These are phyloP conservation scores for Leersia perrieri DNA, from an alignment of 176 grass and related monocot genomes.

Conservation along the genomic window DNA sequence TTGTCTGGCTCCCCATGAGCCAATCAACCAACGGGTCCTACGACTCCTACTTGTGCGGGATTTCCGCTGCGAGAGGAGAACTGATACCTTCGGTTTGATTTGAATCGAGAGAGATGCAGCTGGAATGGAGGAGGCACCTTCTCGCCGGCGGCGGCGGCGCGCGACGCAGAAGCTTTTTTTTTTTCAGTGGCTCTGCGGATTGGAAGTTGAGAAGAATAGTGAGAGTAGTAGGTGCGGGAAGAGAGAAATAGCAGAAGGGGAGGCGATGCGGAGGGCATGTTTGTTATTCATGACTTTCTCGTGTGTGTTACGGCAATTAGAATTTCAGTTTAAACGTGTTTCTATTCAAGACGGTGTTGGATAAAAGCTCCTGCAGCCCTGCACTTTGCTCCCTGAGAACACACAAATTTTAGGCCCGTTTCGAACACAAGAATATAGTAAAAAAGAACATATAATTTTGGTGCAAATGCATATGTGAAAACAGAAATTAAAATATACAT, in stretches of 20 bases:
- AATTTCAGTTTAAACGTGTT: too few relatives aligned
- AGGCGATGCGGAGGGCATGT: not conserved
- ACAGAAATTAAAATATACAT: too few relatives aligned
- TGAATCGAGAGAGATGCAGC: not conserved
- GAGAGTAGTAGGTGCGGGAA: not conserved
- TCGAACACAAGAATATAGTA: too few relatives aligned
- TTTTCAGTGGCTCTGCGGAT: not conserved
- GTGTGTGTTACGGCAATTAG: too few relatives aligned
- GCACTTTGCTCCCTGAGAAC: too few relatives aligned
- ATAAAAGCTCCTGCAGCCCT: too few relatives aligned
- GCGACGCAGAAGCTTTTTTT: not conserved
- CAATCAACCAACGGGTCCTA: conserved; percentile 9
- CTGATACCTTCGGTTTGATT: not conserved
- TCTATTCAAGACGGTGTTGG: too few relatives aligned
- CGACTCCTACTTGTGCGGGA: not conserved
- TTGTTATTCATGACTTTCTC: not conserved
- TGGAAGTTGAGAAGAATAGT: not conserved
- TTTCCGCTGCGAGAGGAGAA: not conserved
- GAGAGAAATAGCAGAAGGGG: not conserved
- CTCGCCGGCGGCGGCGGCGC: not conserved
- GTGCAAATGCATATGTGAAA: too few relatives aligned
- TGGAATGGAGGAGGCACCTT: not conserved
- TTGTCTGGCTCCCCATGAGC: conserved; percentile 72
- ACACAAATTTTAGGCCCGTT: too few relatives aligned
- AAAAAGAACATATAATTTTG: too few relatives aligned